Evolutionary conservation across 2,329 filamentous ascomycete species (phyloP).

Genomic region (Neonectria coccinea): DNA sequence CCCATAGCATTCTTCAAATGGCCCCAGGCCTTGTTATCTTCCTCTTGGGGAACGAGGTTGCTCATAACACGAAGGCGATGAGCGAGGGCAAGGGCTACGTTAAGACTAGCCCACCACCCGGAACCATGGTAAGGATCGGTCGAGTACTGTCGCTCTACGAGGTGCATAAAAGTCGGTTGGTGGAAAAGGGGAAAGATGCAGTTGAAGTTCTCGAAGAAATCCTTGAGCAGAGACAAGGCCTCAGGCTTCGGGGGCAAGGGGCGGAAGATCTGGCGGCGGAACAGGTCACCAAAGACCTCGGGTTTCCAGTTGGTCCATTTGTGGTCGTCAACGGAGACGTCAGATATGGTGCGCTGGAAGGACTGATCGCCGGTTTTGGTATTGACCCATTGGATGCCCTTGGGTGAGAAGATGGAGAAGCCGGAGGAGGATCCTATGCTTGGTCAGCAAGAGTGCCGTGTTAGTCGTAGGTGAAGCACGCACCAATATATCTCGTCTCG

Average conservation of each 20-base stretch:
- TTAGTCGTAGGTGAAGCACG: slow-evolving; percentile 37
- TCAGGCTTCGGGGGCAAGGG: slow-evolving; percentile 88
- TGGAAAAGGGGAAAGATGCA: slow-evolving; percentile 98
- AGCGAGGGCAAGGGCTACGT: slow-evolving; percentile 92
- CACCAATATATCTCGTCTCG: slow-evolving; percentile 96
- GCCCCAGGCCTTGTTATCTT: slow-evolving; percentile 94
- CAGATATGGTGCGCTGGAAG: slow-evolving; percentile 94
- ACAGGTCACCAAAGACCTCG: slow-evolving; percentile 95
- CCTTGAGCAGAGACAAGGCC: slow-evolving; percentile 86
- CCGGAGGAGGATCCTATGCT: slow-evolving; percentile 91
- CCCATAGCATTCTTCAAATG: slow-evolving; percentile 98
- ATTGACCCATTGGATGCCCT: slow-evolving; percentile 98
- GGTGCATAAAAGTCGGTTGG: slow-evolving; percentile 97
- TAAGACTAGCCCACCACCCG: slow-evolving; percentile 98
- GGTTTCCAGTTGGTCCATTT: slow-evolving; percentile 99
- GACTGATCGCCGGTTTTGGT: slow-evolving; percentile 96
- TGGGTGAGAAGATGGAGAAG: slow-evolving; percentile 98
- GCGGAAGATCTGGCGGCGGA: slow-evolving; percentile 85
- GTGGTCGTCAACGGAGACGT: slow-evolving; percentile 90
- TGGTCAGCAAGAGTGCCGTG: slow-evolving; percentile 24
- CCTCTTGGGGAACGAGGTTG: slow-evolving; percentile 88
- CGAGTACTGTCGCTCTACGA: slow-evolving; percentile 94
- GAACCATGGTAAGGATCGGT: slow-evolving; percentile 92
- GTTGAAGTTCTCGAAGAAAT: slow-evolving; percentile 99
- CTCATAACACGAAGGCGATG: slow-evolving; percentile 95